phyloP scores from a whole-genome alignment of 495 filamentous ascomycete species.

The Sordaria brevicollis region DNA sequence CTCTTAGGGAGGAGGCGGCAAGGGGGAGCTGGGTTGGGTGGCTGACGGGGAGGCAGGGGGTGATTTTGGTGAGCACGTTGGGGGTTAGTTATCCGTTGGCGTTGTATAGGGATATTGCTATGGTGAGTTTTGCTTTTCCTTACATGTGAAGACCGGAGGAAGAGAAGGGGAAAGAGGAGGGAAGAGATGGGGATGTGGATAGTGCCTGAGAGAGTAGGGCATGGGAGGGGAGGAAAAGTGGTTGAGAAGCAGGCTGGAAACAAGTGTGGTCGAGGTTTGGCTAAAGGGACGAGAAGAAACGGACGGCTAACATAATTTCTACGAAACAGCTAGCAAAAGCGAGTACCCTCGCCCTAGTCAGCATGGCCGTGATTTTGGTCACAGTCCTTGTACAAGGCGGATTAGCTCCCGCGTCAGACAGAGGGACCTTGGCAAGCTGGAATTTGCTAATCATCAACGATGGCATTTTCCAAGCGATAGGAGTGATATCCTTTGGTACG shows the following conservation, averaged over 20 bases:
- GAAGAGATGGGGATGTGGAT: background rate
- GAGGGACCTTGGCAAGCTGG: slow-evolving; percentile 53
- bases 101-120: slow-evolving; percentile 92
- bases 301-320: background rate
- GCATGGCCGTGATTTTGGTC: slow-evolving; percentile 81
- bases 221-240: too few relatives aligned
- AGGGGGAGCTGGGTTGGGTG: slow-evolving; percentile 73
- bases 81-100: slow-evolving; percentile 86
- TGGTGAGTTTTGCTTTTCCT: slow-evolving; percentile 43
- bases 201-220: too few relatives aligned
- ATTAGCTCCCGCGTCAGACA: slow-evolving; percentile 54
- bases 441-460: slow-evolving; percentile 61
- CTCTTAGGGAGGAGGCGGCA: slow-evolving; percentile 58
- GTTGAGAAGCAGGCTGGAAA: too few relatives aligned
- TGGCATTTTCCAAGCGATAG: slow-evolving; percentile 89
- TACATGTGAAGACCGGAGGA: background rate
- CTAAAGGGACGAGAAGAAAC: too few relatives aligned
- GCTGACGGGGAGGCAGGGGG: slow-evolving; percentile 65
- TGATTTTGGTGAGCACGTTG: slow-evolving; percentile 77
- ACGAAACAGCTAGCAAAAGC: slow-evolving; percentile 75
- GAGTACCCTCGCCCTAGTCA: slow-evolving; percentile 78
- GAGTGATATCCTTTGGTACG: slow-evolving; percentile 93
- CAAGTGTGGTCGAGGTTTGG: too few relatives aligned
- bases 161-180: background rate
- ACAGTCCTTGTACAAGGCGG: slow-evolving; percentile 83